Evolutionary conservation across 2,329 filamentous ascomycete species (phyloP), one percentile per base, ranked within the genome.

Genomic region (Pestalotiopsis sp.): DNA sequence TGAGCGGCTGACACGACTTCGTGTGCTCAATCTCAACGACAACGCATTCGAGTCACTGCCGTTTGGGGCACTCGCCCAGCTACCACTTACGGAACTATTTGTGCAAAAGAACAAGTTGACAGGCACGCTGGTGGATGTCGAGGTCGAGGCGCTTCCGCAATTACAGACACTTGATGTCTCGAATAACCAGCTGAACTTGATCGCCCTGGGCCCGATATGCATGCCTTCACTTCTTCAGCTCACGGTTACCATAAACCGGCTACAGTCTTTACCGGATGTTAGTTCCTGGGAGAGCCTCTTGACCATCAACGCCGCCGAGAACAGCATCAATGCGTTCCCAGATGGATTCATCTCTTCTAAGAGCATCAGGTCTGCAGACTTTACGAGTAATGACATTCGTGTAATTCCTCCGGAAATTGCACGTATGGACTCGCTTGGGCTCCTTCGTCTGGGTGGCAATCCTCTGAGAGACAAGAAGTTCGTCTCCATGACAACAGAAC

Each of bases 391-490:
- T 75, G 89, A 96, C 70, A 89, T 99, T 61, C 89, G 88, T 2
- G 83, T 88, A 13, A 78, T 99, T 7, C 92, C 96, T 38, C 86
- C 93, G 0, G 90, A 89, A 71, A 88, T 98, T 68, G 92, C 91
- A 4, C 82, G 88, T 30, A 97, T 98, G 94, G 89, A 93, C 5
- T 89, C 81, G 58, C 81, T 99, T 10, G 86, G 89, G 22, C 90
- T 90, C 76, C 86, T 98, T 56, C 89, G 91, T 4, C 83, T 99
- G 39, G 90, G 90, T 57, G 94, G 94, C n/a, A 99, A 99, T 74
- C 96, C 96, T 0, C 82, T 99, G 14, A 87, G 92, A 14, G 94
- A 98, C 76, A 94, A 92, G 76, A 97, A 94, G 76, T 94, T 96
- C 72, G 83, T 94, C 14, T 91, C 88, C 0, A 92, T 97, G 81